Evolutionary conservation across 306 rosid species (phyloP).

Genomic region (Ormosia semicastrata): DNA sequence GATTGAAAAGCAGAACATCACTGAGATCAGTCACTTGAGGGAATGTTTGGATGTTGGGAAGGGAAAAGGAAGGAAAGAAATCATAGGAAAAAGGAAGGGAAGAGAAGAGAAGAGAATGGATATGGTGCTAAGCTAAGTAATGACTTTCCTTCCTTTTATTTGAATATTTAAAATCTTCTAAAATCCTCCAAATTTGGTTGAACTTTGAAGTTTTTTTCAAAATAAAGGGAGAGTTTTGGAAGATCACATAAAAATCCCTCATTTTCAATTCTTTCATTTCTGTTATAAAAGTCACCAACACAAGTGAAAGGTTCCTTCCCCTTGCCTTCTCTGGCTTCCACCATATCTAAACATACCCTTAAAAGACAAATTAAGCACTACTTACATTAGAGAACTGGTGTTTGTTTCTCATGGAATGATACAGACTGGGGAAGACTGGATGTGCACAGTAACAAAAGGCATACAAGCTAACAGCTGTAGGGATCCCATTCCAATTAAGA

Average conservation of each 20-base stretch:
- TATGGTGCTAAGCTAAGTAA: no score
- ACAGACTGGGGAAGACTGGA: conserved; percentile 81
- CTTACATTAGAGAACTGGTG: conserved; percentile 82
- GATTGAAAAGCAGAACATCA: conserved; percentile 42
- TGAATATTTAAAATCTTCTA: no score
- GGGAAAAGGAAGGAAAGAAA: no score
- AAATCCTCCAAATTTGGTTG: no score
- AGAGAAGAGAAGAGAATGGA: not conserved
- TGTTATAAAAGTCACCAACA: no score
- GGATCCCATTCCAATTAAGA: conserved; percentile 60
- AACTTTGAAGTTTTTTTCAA: no score
- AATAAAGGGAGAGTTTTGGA: not conserved
- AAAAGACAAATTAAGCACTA: not conserved
- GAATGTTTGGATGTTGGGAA: not conserved
- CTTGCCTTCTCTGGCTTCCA: no score
- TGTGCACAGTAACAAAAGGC: conserved; percentile 89
- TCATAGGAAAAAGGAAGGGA: not conserved
- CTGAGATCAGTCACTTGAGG: not conserved
- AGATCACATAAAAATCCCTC: conserved; percentile 20
- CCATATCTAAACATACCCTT: no score
- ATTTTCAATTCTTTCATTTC: no score
- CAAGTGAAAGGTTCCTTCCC: no score
- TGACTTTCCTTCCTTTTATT: no score
- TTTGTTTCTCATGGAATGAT: conserved; percentile 72
- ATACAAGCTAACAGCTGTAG: conserved; percentile 66